Evolutionary conservation across 2,329 filamentous ascomycete genomes (phyloP), one percentile per base, ranked within the genome.

Genomic region (Huntiella bhutanensis): DNA sequence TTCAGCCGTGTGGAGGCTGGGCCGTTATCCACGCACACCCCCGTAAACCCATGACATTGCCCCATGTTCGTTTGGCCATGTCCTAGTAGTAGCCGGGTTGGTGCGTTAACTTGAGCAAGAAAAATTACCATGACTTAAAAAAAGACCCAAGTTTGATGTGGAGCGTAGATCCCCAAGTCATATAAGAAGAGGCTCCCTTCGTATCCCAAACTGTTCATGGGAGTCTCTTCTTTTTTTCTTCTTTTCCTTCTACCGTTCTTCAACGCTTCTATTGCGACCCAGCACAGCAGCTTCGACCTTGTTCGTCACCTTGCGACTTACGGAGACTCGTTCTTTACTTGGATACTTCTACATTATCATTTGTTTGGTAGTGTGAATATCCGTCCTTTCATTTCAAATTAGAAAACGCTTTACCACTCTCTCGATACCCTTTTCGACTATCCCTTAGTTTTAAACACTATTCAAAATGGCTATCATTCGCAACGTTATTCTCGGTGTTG

Each of bases 401-500:
- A 32, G n/a, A 41, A 19, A 6, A 32, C 19, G 28, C 13, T 35
- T 17, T 10, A 10, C n/a, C 15, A 42, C n/a, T 28, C 28, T 46
- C n/a, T 46, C 19, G 19, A 15, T 40, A 17, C 13, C 22, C 5
- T 10, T 22, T 3, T 46, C 36, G n/a, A 13, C 19, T 7, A 16
- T 38, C 17, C 2, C 34, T 8, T 34, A 16, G 7, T 34, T 12
- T 19, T 4, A 17, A 46, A 34, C 22, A 15, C 4, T 34, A 15
- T 19, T 4, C 7, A 41, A 8, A 32, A 49, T 49, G 47, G 11
- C 47, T 45, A 32, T 37, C 34, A 39, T 49, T 17, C 47, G 42
- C 33, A 49, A 49, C 33, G 11, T 49, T 19, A 6, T 49, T n/a
- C 28, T 45, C 8, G 42, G 47, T 38, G 32, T 41, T 33, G 42